Percentiles rank a stretch among this genome's conserved stretches.
phyloP scores from a whole-genome alignment of 495 filamentous ascomycete species.

The Astrothelium subdiscretum region DNA sequence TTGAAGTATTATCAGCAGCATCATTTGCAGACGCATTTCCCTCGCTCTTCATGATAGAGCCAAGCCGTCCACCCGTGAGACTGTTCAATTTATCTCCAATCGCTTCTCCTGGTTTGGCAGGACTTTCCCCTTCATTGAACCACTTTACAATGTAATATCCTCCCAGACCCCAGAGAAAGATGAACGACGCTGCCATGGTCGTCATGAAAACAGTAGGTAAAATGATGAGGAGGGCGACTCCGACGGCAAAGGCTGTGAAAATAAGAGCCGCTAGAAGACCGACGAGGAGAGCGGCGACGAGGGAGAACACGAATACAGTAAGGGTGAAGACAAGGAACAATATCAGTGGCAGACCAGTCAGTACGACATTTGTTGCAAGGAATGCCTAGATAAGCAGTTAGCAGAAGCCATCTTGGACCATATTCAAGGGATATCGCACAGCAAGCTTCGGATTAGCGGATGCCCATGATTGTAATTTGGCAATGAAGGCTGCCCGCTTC shows the following conservation, averaged over 20 bases:
- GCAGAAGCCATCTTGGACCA: neutral
- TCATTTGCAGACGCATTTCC: neutral
- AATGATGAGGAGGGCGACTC: slow-evolving; percentile 50
- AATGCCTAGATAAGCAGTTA: slow-evolving; percentile 32
- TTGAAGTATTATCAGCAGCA: neutral
- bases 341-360: slow-evolving; percentile 46
- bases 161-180: slow-evolving; percentile 53
- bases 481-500: slow-evolving; percentile 21
- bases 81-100: slow-evolving; percentile 29
- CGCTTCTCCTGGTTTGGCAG: slow-evolving; percentile 16
- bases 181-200: slow-evolving; percentile 38
- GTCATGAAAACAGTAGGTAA: slow-evolving; percentile 52
- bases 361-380: slow-evolving; percentile 41
- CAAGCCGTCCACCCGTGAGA: slow-evolving; percentile 25
- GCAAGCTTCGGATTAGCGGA: slow-evolving; percentile 29
- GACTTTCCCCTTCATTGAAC: slow-evolving; percentile 24
- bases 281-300: slow-evolving; percentile 40
- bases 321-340: slow-evolving; percentile 50
- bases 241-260: slow-evolving; percentile 51
- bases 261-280: slow-evolving; percentile 36
- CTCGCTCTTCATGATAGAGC: neutral
- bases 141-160: slow-evolving; percentile 44
- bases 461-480: slow-evolving; percentile 24
- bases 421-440: slow-evolving; percentile 15
- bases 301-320: slow-evolving; percentile 41